Conservation (phyloP, 441 rosid species). For the Erysimum pusillum region DNA sequence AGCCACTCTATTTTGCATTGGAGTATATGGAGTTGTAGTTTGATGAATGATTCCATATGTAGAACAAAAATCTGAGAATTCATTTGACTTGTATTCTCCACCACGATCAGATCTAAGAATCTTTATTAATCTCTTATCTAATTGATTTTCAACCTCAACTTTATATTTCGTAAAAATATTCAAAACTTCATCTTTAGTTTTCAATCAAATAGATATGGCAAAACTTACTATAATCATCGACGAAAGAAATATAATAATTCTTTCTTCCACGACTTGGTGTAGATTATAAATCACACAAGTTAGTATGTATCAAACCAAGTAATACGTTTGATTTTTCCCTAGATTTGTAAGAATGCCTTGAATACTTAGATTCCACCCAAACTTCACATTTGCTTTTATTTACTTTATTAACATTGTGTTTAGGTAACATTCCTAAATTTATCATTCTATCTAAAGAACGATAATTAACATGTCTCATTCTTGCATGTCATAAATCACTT, state of each 20-base stretch:
- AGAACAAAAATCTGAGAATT: constrained; percentile 1
- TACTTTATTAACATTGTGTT: not conserved
- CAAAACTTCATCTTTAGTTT: not conserved
- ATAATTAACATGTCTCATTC: constrained; percentile 5
- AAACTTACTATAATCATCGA: constrained; percentile 3
- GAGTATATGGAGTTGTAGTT: not conserved
- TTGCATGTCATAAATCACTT: not conserved
- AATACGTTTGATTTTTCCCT: too few species aligned
- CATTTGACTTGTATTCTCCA: not conserved
- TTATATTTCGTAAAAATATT: constrained; percentile 18
- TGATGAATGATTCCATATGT: constrained; percentile 9
- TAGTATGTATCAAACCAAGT: too few species aligned
- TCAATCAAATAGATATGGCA: not conserved
- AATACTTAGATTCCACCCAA: not conserved
- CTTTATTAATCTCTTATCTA: not conserved
- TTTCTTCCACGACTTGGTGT: not conserved
- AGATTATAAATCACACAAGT: too few species aligned
- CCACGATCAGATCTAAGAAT: not conserved
- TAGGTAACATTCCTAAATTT: constrained; percentile 2
- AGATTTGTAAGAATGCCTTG: not conserved
- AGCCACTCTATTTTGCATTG: not conserved
- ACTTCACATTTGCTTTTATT: not conserved
- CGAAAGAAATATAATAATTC: constrained; percentile 6
- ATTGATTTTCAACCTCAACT: constrained; percentile 8
- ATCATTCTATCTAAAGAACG: not conserved